phyloP scores from a whole-genome alignment of 768 basidiomycete species.

The Boletellus ananas region DNA sequence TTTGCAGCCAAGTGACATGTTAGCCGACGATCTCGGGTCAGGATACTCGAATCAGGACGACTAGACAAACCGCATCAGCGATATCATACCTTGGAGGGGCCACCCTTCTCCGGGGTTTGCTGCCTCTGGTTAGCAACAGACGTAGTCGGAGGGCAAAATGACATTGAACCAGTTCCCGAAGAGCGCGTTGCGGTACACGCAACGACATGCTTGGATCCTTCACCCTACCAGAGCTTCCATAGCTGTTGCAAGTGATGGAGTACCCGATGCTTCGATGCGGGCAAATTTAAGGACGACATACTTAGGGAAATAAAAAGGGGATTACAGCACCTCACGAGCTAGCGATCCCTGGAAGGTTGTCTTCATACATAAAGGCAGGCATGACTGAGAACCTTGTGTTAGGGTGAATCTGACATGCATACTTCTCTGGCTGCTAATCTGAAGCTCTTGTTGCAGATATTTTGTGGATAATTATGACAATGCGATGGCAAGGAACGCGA shows the following conservation, averaged over 20 bases:
- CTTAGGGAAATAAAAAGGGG: constrained; percentile 73
- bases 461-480: constrained; percentile 81
- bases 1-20: not conserved
- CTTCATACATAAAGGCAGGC: constrained; percentile 81
- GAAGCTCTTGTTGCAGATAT: constrained; percentile 46
- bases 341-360: constrained; percentile 76
- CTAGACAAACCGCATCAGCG: constrained; percentile 63
- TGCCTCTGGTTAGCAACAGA: constrained; percentile 48
- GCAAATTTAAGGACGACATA: constrained; percentile 64
- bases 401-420: constrained; percentile 44
- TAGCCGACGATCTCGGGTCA: constrained; percentile 42
- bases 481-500: constrained; percentile 81
- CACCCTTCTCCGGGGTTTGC: constrained; percentile 7
- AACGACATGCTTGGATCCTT: constrained; percentile 72
- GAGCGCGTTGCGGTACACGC: constrained; percentile 73
- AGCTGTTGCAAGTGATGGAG: constrained; percentile 70
- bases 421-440: not conserved
- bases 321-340: constrained; percentile 64
- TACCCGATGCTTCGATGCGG: constrained; percentile 71
- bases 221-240: constrained; percentile 85
- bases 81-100: constrained; percentile 86
- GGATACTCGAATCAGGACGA: constrained; percentile 67
- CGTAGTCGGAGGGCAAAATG: constrained; percentile 76
- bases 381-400: constrained; percentile 86
- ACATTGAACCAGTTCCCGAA: constrained; percentile 87